Evolutionary conservation across 208 protist genomes (phyloP).

Genomic region (Kentomonas sorsogonicus): DNA sequence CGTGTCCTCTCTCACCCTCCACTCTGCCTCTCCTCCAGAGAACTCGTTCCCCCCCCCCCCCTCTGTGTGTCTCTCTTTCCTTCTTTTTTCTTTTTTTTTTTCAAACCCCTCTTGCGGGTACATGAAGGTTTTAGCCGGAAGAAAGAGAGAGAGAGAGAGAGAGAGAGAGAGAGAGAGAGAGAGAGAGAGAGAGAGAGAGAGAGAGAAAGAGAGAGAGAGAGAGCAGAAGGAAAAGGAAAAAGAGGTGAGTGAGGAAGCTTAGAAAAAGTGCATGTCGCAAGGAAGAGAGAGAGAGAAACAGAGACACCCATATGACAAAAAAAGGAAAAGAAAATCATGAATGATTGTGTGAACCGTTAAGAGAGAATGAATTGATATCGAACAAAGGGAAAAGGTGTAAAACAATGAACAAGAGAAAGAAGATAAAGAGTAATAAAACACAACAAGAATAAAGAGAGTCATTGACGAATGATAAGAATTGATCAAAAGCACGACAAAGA

Average conservation of each 20-base stretch:
- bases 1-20: not conserved
- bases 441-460: not conserved
- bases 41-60: too few species aligned
- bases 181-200: not conserved
- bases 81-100: too few species aligned
- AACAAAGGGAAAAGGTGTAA: too few species aligned
- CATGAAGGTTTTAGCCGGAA: not conserved
- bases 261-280: slow-evolving; percentile 4
- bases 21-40: too few species aligned
- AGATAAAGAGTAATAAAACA: slow-evolving; percentile 6
- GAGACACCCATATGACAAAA: slow-evolving; percentile 5
- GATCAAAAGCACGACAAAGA: slow-evolving; percentile 5
- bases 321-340: slow-evolving; percentile 4
- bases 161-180: not conserved
- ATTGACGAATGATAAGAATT: slow-evolving; percentile 1
- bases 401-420: slow-evolving; percentile 11
- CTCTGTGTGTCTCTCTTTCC: too few species aligned
- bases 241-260: not conserved
- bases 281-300: slow-evolving; percentile 4
- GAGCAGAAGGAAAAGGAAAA: not conserved
- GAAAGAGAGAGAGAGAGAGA: not conserved
- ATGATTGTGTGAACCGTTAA: not conserved
- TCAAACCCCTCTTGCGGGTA: too few species aligned
- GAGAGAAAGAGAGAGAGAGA: not conserved
- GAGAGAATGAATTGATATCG: not conserved